phyloP scores from a whole-genome alignment of 1,284 basidiomycete genomes.

The Pseudozyma sp. region DNA sequence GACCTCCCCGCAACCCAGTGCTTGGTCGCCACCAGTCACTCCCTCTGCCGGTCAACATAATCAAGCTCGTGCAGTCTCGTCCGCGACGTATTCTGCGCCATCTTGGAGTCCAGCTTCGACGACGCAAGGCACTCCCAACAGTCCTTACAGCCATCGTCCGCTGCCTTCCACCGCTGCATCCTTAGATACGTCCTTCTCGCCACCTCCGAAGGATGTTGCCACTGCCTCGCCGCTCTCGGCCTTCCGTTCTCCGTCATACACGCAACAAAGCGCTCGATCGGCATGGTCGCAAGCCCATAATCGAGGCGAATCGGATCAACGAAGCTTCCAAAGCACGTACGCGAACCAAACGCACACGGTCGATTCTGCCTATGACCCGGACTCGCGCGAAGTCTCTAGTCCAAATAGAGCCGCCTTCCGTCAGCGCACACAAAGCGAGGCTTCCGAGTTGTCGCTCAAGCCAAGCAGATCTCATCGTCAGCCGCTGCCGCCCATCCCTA shows the following conservation, averaged over 20 bases:
- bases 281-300: slow-evolving; percentile 16
- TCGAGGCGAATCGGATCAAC: slow-evolving; percentile 18
- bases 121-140: slow-evolving; percentile 26
- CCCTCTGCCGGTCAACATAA: slow-evolving; percentile 25
- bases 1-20: slow-evolving; percentile 27
- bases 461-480: slow-evolving; percentile 30
- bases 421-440: slow-evolving; percentile 44
- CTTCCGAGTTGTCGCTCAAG: slow-evolving; percentile 23
- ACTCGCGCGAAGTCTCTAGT: slow-evolving; percentile 8
- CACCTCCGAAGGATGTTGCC: slow-evolving; percentile 20
- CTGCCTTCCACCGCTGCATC: slow-evolving; percentile 33
- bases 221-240: slow-evolving; percentile 34
- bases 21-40: slow-evolving; percentile 34
- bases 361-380: slow-evolving; percentile 35
- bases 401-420: slow-evolving; percentile 10
- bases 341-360: slow-evolving; percentile 23
- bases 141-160: slow-evolving; percentile 31
- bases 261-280: slow-evolving; percentile 15
- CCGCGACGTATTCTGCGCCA: slow-evolving; percentile 24
- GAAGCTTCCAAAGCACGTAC: slow-evolving; percentile 20
- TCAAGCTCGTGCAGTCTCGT: slow-evolving; percentile 16
- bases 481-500: slow-evolving; percentile 42
- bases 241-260: slow-evolving; percentile 35
- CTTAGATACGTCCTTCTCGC: slow-evolving; percentile 38
- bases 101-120: slow-evolving; percentile 41